These are phyloP conservation scores for Pseudocercospora fuligena DNA, from an alignment of 2,329 filamentous ascomycete species.

Conservation along the genomic window DNA sequence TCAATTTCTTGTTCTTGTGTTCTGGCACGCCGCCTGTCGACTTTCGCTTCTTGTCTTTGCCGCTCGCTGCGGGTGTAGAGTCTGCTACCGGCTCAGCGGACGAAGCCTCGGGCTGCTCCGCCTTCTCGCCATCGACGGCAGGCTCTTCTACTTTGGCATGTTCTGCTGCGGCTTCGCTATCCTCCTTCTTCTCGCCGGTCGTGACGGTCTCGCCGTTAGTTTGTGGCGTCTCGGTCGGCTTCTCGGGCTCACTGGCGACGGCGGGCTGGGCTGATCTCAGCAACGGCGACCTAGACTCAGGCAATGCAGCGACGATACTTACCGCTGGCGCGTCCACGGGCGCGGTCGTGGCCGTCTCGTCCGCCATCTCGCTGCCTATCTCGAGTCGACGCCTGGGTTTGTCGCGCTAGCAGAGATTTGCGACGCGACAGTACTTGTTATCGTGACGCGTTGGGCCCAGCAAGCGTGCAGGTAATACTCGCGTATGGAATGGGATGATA, in stretches of 20 bases:
- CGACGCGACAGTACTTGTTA: slow-evolving; percentile 31
- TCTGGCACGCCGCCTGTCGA: slow-evolving; percentile 68
- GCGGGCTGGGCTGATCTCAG: slow-evolving; percentile 34
- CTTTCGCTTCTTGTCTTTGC: slow-evolving; percentile 53
- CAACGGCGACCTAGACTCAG: slow-evolving; percentile 24
- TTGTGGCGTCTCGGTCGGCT: slow-evolving; percentile 28
- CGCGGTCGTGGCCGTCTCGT: slow-evolving; percentile 35
- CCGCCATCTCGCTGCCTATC: slow-evolving; percentile 36
- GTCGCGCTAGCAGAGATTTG: slow-evolving; percentile 29
- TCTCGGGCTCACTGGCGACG: slow-evolving; percentile 21
- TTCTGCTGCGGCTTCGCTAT: slow-evolving; percentile 35
- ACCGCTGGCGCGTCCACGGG: slow-evolving; percentile 37
- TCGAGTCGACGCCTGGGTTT: slow-evolving; percentile 16
- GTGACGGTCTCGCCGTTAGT: slow-evolving; percentile 33
- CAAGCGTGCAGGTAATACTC: slow-evolving; percentile 18
- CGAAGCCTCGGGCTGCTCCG: slow-evolving; percentile 31
- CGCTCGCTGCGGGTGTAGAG: slow-evolving; percentile 32
- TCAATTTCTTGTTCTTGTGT: slow-evolving; percentile 78
- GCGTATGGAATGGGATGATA: slow-evolving; percentile 15
- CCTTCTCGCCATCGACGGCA: slow-evolving; percentile 32
- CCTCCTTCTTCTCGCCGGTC: slow-evolving; percentile 31
- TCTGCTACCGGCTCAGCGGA: slow-evolving; percentile 28
- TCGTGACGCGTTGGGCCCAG: slow-evolving; percentile 26
- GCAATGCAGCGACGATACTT: slow-evolving; percentile 25
- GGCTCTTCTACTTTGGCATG: slow-evolving; percentile 35